Conservation (phyloP, 148 eudicot genomes). For the Rhododendron vialii region DNA sequence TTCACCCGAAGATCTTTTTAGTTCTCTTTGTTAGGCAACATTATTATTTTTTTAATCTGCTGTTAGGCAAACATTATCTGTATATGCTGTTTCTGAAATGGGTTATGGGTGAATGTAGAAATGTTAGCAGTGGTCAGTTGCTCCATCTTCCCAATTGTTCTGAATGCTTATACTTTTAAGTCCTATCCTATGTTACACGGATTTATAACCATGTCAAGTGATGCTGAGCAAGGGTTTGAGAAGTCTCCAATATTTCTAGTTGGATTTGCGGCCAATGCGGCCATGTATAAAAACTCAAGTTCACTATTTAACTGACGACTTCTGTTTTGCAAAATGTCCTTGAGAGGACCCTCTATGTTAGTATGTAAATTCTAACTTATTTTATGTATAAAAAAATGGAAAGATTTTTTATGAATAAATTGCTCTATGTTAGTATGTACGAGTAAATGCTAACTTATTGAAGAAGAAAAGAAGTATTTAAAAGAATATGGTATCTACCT, state of each 20-base stretch:
- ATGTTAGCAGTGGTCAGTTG: not conserved
- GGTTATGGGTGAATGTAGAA: not conserved
- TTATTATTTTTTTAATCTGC: no score
- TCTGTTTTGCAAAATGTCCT: not conserved
- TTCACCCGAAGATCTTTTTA: not conserved
- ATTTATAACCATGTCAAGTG: no score
- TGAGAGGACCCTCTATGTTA: no score
- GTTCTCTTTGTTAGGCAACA: not conserved
- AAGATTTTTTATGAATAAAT: not conserved
- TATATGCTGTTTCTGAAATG: conserved; percentile 6
- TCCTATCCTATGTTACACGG: not conserved
- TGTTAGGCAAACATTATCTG: not conserved
- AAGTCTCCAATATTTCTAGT: not conserved
- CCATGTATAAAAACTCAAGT: not conserved
- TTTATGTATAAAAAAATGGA: not conserved
- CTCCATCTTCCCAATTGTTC: not conserved
- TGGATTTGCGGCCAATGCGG: not conserved
- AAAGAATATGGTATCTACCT: not conserved
- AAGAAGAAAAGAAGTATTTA: not conserved
- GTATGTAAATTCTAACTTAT: no score
- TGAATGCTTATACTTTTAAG: not conserved
- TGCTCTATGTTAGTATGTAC: not conserved
- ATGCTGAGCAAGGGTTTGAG: not conserved
- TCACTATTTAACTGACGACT: not conserved
- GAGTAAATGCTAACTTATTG: not conserved